Conservation (phyloP, 345 rosid species). For the Trapa bicornis region DNA sequence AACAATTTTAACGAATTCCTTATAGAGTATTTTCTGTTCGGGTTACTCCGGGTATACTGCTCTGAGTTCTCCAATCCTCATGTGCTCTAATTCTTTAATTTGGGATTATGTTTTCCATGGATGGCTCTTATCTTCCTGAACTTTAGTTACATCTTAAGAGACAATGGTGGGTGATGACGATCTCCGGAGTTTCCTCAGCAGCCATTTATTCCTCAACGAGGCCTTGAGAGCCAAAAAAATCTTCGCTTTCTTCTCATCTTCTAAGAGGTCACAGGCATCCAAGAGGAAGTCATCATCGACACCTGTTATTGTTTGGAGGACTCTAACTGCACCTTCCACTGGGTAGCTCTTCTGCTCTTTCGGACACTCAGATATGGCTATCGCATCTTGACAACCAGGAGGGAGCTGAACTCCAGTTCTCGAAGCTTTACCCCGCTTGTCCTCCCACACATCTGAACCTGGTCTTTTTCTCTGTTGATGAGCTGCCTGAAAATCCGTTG, state of each 20-base stretch:
- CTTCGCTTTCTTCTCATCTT: conserved; percentile 74
- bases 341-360: conserved; percentile 15
- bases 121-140: no score
- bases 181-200: conserved; percentile 55
- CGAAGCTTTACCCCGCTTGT: conserved; percentile 22
- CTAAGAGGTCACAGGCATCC: conserved; percentile 76
- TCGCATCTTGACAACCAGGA: conserved; percentile 1
- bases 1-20: no score
- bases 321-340: conserved; percentile 36
- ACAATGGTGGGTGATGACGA: no score
- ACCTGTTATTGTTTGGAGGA: conserved; percentile 55
- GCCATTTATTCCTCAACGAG: conserved; percentile 56
- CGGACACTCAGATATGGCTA: conserved; percentile 8
- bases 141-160: no score
- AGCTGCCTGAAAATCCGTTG: conserved; percentile 11
- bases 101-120: no score
- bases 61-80: no score
- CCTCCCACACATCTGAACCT: conserved; percentile 5
- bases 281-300: conserved; percentile 60
- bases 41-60: no score
- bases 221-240: conserved; percentile 58
- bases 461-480: conserved; percentile 37
- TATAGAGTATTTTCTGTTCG: no score
- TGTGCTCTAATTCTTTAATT: no score
- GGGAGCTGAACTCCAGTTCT: conserved; percentile 11